phyloP scores from a whole-genome alignment of 2,329 filamentous ascomycete species.

The Penicillium sp. region DNA sequence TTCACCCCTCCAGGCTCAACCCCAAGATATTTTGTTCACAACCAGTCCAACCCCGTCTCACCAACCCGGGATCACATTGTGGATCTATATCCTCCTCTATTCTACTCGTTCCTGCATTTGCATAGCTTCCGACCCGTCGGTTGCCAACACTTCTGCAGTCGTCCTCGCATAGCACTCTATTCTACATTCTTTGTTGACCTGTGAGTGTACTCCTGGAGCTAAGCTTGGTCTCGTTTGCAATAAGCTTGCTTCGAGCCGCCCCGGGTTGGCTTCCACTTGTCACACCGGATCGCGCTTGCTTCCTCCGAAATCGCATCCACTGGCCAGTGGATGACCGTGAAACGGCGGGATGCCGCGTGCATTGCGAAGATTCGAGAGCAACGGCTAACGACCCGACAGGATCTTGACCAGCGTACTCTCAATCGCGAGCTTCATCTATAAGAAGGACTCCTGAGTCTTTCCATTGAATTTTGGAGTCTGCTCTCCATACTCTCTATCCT shows the following conservation, averaged over 20 bases:
- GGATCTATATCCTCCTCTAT: conserved; percentile 1
- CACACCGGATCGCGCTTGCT: conserved; percentile 10
- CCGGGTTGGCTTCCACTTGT: conserved; percentile 5
- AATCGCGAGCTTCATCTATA: conserved; percentile 8
- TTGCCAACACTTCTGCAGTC: conserved; percentile 19
- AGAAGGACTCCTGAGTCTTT: conserved; percentile 2
- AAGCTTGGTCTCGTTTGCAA: conserved; percentile 9
- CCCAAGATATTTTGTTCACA: conserved; percentile 17
- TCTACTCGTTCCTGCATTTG: conserved; percentile 17
- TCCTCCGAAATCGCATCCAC: background rate
- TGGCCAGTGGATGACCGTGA: background rate
- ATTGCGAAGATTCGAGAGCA: background rate
- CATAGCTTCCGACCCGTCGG: conserved; percentile 10
- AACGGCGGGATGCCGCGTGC: background rate
- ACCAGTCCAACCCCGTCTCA: conserved; percentile 17
- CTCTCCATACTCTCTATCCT: background rate
- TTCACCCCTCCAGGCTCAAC: conserved; percentile 1
- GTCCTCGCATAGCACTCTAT: conserved; percentile 4
- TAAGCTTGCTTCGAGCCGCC: conserved; percentile 20
- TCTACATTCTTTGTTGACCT: background rate
- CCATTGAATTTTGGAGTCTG: background rate
- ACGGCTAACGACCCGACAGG: background rate
- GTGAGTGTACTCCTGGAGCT: conserved; percentile 15
- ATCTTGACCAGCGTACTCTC: background rate
- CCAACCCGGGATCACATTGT: conserved; percentile 7